Evolutionary conservation across 306 rosid genomes (phyloP).

Genomic region (Morella rubra): DNA sequence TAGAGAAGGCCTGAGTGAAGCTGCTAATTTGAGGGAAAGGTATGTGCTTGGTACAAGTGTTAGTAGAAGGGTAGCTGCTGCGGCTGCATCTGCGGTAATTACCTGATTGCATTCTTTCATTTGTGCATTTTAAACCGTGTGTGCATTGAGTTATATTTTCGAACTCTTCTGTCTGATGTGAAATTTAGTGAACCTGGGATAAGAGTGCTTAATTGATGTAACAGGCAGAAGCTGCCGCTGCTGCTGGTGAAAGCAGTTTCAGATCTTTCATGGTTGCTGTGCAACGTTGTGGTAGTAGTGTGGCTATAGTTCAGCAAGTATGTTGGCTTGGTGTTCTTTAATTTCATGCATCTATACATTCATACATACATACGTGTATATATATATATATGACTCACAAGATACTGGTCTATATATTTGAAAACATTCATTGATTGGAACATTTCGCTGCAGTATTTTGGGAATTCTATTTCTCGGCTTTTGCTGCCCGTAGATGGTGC

Average conservation of each 20-base stretch:
- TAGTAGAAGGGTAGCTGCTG: constrained; percentile 97
- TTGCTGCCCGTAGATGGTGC: constrained; percentile 99
- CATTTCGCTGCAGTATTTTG: constrained; percentile 67
- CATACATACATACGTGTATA: too few relatives aligned
- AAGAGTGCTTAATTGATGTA: constrained; percentile 38
- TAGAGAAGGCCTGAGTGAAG: constrained; percentile 89
- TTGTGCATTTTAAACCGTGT: constrained; percentile 30
- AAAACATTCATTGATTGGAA: constrained; percentile 27
- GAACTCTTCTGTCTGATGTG: constrained; percentile 1
- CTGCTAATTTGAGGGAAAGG: constrained; percentile 94
- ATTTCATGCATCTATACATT: constrained; percentile 1
- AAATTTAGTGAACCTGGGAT: constrained; percentile 27
- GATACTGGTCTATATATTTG: constrained; percentile 9
- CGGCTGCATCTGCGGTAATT: constrained; percentile 95
- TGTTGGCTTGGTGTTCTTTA: constrained; percentile 27
- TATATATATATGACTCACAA: neutral
- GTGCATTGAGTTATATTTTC: neutral
- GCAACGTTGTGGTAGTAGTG: constrained; percentile 99
- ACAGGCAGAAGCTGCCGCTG: constrained; percentile 99
- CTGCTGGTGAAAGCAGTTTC: constrained; percentile 99
- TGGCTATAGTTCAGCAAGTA: constrained; percentile 98
- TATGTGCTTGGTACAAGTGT: constrained; percentile 74
- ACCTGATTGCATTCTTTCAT: constrained; percentile 26
- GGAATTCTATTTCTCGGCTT: constrained; percentile 95
- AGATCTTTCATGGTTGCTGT: constrained; percentile 99